A percentile compares a stretch with the other conserved stretches of the same genome.
These are phyloP conservation scores for Phaeoacremonium minimum DNA, from an alignment of 2,329 filamentous ascomycete genomes.

Conservation along the genomic window DNA sequence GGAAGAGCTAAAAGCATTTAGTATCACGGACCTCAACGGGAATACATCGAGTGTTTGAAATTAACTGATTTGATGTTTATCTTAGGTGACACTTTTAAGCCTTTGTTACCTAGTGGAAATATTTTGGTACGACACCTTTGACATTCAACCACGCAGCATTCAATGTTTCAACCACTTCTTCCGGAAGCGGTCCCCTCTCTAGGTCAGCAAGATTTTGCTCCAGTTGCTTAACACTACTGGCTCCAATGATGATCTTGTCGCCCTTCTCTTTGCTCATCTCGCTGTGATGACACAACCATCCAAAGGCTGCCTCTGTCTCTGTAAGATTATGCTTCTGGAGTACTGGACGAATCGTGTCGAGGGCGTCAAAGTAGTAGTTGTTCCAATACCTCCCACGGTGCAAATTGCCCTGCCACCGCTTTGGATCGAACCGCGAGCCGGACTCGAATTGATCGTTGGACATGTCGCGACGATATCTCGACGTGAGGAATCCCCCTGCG, in stretches of 20 bases:
- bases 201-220: slow-evolving; percentile 39
- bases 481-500: slow-evolving; percentile 39
- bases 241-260: slow-evolving; percentile 45
- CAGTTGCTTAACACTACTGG: slow-evolving; percentile 39
- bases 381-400: slow-evolving; percentile 55
- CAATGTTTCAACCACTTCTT: slow-evolving; percentile 63
- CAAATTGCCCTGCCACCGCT: slow-evolving; percentile 25
- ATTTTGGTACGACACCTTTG: slow-evolving; percentile 34
- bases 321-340: slow-evolving; percentile 57
- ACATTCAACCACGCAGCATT: slow-evolving; percentile 70
- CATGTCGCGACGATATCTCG: slow-evolving; percentile 25
- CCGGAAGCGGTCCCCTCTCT: slow-evolving; percentile 59
- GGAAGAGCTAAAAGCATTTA: too few relatives aligned
- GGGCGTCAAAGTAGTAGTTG: slow-evolving; percentile 30
- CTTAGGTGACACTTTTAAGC: too few relatives aligned
- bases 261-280: slow-evolving; percentile 29
- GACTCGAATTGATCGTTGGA: slow-evolving; percentile 17
- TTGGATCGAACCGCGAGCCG: slow-evolving; percentile 31
- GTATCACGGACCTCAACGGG: too few relatives aligned
- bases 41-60: too few relatives aligned
- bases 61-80: too few relatives aligned
- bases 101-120: slow-evolving; percentile 23
- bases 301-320: slow-evolving; percentile 58
- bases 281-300: slow-evolving; percentile 65
- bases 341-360: slow-evolving; percentile 51